Evolutionary conservation across 495 filamentous ascomycete species (phyloP), one percentile per base, ranked within the genome.

Genomic region (Astrothelium subdiscretum): DNA sequence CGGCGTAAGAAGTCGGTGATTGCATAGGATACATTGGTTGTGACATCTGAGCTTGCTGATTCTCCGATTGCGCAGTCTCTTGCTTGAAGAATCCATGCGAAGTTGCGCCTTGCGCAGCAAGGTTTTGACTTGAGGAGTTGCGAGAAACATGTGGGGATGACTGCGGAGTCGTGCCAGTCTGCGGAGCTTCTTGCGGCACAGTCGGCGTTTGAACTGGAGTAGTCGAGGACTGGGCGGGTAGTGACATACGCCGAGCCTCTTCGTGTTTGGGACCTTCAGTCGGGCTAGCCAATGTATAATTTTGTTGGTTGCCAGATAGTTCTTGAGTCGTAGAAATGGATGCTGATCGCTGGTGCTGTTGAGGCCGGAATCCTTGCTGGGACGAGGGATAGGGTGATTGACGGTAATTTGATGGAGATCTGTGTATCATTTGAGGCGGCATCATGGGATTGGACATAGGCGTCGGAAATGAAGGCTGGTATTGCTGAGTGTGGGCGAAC

Each of bases 371-470:
- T 15, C 65, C 67, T 48, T 72, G 67, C 3, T 60, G 62, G 31
- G 68, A 73, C 20, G 66, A 67, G 26, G 74, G 66, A 64, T 77
- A 77, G 15, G 73, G 69, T 51, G 75, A 58, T 42, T 68, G 67
- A 15, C 67, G 61, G 62, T 62, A 69, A 24, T 24, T 62, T 32
- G 71, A 68, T 54, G 74, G 67, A 51, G 71, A 66, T 48, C 70
- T 69, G 31, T 68, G 61, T 61, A 75, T 71, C 70, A 73, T 73
- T 35, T 73, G 76, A 43, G 74, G 78, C 32, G 71, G 78, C 61
- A 73, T 70, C 64, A 75, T 75, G 35, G 51, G 57, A 15, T 51
- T 66, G 58, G 13, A 27, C n/a, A 62, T 58, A 42, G 6, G 48
- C 6, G 26, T 38, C n/a, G 62, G 63, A 13, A 44, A 31, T 32